phyloP scores from a whole-genome alignment of 225 moss, liverwort and hornwort species.

The Anthoceros angustus region DNA sequence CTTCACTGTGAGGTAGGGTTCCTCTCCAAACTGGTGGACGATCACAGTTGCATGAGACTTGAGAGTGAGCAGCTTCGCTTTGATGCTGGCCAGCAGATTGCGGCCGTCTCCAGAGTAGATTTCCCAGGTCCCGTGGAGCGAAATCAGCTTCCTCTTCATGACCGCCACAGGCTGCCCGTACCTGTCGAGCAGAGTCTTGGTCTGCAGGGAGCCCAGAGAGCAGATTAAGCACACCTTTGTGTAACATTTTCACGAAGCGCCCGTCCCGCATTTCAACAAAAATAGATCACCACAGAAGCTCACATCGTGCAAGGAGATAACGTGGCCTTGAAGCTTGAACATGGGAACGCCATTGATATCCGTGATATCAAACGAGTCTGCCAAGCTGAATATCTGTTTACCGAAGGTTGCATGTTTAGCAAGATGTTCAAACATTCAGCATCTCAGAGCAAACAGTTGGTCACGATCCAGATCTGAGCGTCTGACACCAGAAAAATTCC shows the following conservation, averaged over 20 bases:
- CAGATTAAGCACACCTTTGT: neutral
- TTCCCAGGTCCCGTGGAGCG: conserved; percentile 3
- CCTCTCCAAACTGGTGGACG: conserved; percentile 1
- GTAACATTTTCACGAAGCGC: neutral
- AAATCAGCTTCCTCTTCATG: neutral
- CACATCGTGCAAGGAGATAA: neutral
- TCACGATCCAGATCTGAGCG: neutral
- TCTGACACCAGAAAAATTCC: neutral
- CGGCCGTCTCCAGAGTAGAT: neutral
- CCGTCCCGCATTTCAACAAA: neutral
- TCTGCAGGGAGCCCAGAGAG: neutral
- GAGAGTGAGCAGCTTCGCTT: conserved; percentile 1
- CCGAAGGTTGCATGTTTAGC: too few relatives aligned
- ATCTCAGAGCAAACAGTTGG: neutral
- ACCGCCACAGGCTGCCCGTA: neutral
- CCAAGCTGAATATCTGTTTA: neutral
- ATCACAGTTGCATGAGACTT: neutral
- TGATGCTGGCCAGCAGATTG: neutral
- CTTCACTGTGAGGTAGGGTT: neutral
- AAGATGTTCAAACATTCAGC: neutral
- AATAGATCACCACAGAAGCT: neutral
- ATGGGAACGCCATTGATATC: neutral
- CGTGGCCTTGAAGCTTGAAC: neutral
- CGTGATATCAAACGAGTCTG: conserved; percentile 2
- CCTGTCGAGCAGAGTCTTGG: neutral